Evolutionary conservation across 306 rosid genomes (phyloP), one percentile per base, ranked within the genome.

Genomic region (Argentina anserina): DNA sequence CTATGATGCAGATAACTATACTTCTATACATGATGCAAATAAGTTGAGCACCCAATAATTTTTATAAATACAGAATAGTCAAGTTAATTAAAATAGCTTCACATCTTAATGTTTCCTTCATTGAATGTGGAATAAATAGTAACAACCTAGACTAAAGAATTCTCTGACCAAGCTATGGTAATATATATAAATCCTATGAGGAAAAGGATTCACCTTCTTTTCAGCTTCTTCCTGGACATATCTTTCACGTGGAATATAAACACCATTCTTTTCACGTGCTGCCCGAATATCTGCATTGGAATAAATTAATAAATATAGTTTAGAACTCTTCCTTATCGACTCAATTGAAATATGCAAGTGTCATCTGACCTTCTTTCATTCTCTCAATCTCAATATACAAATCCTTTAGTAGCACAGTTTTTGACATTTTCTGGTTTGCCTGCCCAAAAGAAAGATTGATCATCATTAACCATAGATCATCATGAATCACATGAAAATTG

Each of bases 211-310:
- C 17, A 94, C 99, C 97, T 94, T 91, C 84, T 90, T 94, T 76
- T 94, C 99, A 63, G 96, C 88, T 86, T 94, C 99, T 52, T 94
- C 99, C 83, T 72, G 86, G 67, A 83, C 85, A 85, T 79, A 94
- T 84, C 97, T 85, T 74, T 94, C 99, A 50, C 84, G 89, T 6
- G 99, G 92, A 83, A 94, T 75, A 75, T 94, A 94, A 67, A 91
- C 90, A 73, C 99, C 99, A 78, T 89, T 94, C 86, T 82, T 94
- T 68, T 94, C 99, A 86, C 99, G 86, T 70, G 99, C 99, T 46
- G 99, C 97, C 66, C 90, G 88, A 60, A 94, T 84, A 72, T 94
- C 99, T 94, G 84, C 81, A 78, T 70, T 74, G 39, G 49, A 62
- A 70, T 70, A 25, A 43, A 65, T 21, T 39, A 47, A 63, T 45